A percentile compares a stretch with the other conserved stretches of the same genome.
phyloP scores from a whole-genome alignment of 805 yeast species.

The Nematodospora valgi region DNA sequence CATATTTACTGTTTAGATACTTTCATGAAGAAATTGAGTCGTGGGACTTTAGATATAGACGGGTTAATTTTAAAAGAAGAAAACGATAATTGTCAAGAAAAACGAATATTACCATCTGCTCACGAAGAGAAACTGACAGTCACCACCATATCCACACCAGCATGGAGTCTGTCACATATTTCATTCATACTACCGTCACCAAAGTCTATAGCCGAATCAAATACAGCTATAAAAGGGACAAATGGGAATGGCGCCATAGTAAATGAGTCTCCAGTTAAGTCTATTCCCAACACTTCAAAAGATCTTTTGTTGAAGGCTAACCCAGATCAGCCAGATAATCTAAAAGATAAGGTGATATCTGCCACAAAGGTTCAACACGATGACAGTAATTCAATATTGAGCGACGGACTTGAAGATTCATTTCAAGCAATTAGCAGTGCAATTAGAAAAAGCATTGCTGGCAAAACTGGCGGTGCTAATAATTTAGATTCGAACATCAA shows the following conservation, averaged over 20 bases:
- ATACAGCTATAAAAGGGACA: no score
- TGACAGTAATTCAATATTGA: neutral
- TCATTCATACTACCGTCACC: conserved; percentile 6
- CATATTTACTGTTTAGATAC: conserved; percentile 3
- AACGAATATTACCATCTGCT: no score
- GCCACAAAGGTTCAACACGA: no score
- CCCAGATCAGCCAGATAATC: no score
- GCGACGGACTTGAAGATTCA: conserved; percentile 29
- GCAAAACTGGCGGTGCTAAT: conserved; percentile 14
- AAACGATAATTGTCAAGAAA: no score
- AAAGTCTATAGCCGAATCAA: conserved; percentile 1
- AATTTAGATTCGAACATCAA: neutral
- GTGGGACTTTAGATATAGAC: neutral
- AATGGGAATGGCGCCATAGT: neutral
- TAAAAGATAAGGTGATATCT: no score
- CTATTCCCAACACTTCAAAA: no score
- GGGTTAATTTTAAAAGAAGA: neutral
- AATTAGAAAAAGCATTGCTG: conserved; percentile 43
- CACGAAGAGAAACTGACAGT: no score
- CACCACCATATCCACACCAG: no score
- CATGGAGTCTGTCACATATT: neutral
- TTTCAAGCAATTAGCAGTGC: conserved; percentile 48
- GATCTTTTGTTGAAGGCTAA: neutral
- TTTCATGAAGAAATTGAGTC: conserved; percentile 2
- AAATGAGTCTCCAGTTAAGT: no score